These are phyloP conservation scores for Chlamydomonas incerta DNA, from an alignment of 139 green algal genomes.

Conservation along the genomic window DNA sequence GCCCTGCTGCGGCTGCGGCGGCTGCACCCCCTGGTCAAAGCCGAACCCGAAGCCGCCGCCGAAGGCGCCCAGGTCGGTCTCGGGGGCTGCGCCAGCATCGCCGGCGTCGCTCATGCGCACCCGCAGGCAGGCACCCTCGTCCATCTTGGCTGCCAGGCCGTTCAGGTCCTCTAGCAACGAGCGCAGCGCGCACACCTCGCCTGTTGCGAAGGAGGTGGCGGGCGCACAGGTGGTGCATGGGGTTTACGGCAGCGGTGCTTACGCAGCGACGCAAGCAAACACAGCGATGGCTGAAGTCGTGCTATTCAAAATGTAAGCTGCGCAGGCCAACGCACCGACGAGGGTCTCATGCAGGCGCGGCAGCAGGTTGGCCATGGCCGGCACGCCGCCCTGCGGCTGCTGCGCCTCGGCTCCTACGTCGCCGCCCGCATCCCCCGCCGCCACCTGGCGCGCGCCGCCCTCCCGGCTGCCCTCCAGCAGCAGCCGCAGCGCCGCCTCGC, in stretches of 20 bases:
- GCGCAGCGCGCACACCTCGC: conserved; percentile 15
- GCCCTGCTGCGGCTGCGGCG: too few relatives aligned
- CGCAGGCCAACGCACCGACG: conserved; percentile 2
- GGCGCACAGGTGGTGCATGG: too few relatives aligned
- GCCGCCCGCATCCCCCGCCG: too few relatives aligned
- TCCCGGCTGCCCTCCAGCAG: background rate
- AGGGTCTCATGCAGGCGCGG: conserved; percentile 21
- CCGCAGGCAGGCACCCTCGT: conserved; percentile 7
- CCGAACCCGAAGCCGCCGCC: background rate
- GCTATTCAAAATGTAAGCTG: too few relatives aligned
- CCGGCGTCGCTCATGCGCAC: background rate
- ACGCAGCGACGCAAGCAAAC: too few relatives aligned
- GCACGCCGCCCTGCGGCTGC: conserved; percentile 12
- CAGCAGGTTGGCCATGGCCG: conserved; percentile 8
- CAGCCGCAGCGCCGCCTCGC: conserved; percentile 3
- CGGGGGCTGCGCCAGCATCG: too few relatives aligned
- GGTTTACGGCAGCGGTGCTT: too few relatives aligned
- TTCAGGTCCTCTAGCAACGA: conserved; percentile 3
- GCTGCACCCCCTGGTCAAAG: background rate
- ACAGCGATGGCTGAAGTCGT: too few relatives aligned
- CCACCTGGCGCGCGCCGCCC: background rate
- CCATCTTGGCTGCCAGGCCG: background rate
- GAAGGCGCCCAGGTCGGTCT: too few relatives aligned
- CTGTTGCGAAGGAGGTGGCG: too few relatives aligned
- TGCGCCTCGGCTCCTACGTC: background rate